Evolutionary conservation across 331 rosid genomes (phyloP), one percentile per base, ranked within the genome.

Genomic region (Quercus phellos): DNA sequence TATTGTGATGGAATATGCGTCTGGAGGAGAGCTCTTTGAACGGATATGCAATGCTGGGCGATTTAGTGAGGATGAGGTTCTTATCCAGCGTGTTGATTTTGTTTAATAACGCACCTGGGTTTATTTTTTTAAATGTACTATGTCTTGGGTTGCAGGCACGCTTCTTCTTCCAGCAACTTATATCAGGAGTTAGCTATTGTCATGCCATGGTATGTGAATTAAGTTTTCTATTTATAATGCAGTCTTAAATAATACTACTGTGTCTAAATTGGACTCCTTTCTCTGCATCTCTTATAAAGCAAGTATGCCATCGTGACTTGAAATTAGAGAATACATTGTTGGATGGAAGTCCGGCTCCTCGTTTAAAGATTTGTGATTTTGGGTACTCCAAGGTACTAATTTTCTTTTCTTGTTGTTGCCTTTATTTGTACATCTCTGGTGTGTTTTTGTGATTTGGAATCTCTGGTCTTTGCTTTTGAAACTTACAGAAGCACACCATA

Each of bases 1-100:
- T 9, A 92, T 94, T 75, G 98, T 89, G 29, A 94, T 94, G 97
- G 97, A 94, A 85, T 94, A 89, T 87, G 98, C 98, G 34, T 92
- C 97, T 55, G 97, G 98, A 77, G 98, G 98, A 77, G 97, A 94
- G 84, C 87, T 94, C 74, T 94, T 94, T 61, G 98, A 94, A 77
- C 83, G 98, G 80, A 94, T 94, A 84, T 94, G 98, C 93, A 94
- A 92, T 75, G 98, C 98, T 6, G 98, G 98, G 73, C 80, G 94
- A 76, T 92, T 92, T 84, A 94, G 98, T 67, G 97, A 94, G 84
- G 98, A 94, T 55, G 98, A 94, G 96, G 96, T 94, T 83, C 81
- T 30, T 78, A 77, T 74, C 73, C 9, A 5, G 68, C 27, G 19
- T 46, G 51, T 73, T 76, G 29, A 6, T 32, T 61, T 70, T 64